These are phyloP conservation scores for Populus tremula DNA, from an alignment of 345 rosid genomes.

Conservation along the genomic window DNA sequence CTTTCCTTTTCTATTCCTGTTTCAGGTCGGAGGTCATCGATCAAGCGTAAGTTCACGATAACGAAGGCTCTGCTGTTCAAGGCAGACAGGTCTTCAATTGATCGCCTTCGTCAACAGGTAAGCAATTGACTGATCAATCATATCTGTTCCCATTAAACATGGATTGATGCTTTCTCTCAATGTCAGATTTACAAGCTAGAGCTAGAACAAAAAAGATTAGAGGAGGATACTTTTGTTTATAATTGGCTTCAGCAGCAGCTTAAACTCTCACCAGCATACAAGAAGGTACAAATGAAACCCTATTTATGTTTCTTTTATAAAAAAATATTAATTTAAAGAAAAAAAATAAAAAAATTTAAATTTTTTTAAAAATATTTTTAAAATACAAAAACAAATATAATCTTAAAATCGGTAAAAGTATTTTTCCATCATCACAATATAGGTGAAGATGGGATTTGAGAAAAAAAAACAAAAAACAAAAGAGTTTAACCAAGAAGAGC, in stretches of 20 bases:
- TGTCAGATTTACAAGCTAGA: constrained; percentile 75
- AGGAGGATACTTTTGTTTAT: constrained; percentile 82
- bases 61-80: constrained; percentile 72
- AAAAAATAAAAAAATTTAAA: no score
- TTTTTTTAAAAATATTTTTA: no score
- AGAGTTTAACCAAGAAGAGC: no score
- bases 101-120: constrained; percentile 83
- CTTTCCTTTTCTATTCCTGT: background rate
- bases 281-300: constrained; percentile 47
- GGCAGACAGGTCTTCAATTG: constrained; percentile 84
- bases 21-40: constrained; percentile 68
- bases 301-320: no score
- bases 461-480: no score
- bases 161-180: constrained; percentile 12
- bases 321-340: no score
- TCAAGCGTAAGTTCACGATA: constrained; percentile 76
- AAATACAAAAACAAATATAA: no score
- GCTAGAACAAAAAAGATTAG: constrained; percentile 77
- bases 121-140: constrained; percentile 18
- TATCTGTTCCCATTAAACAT: constrained; percentile 10
- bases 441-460: no score
- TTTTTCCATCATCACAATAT: no score
- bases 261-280: constrained; percentile 85
- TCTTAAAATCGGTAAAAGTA: no score
- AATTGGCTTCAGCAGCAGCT: constrained; percentile 94